Percentiles rank a stretch among this genome's conserved stretches.
Evolutionary conservation across 2,329 filamentous ascomycete species (phyloP).

Genomic region (Aspergillus transmontanensis): DNA sequence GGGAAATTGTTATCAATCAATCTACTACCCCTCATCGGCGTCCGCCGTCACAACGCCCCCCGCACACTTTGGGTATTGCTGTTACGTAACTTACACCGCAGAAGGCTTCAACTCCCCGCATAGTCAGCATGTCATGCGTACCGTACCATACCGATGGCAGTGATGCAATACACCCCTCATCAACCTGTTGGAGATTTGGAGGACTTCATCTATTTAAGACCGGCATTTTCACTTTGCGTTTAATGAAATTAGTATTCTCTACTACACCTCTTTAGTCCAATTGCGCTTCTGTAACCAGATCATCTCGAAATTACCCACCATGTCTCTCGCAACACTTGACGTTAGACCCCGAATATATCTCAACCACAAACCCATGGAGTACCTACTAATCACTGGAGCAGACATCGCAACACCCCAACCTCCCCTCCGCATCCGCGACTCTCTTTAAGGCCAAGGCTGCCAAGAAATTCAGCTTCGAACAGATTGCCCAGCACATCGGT

Average conservation of each 20-base stretch:
- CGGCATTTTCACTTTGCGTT: not conserved
- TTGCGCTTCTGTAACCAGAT: not conserved
- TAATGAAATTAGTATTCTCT: not conserved
- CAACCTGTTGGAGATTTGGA: constrained; percentile 16
- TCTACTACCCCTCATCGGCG: not conserved
- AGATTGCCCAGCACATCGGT: constrained; percentile 71
- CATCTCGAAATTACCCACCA: constrained; percentile 21
- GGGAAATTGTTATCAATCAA: not conserved
- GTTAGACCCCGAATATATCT: constrained; percentile 27
- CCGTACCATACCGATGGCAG: not conserved
- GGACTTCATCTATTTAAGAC: constrained; percentile 19
- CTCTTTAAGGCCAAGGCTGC: constrained; percentile 81
- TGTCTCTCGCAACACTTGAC: constrained; percentile 49
- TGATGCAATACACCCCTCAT: constrained; percentile 9
- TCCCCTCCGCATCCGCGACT: constrained; percentile 69
- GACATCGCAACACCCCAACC: constrained; percentile 53
- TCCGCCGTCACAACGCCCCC: not conserved
- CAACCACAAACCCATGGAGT: not conserved
- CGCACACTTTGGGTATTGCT: not conserved
- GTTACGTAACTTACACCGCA: not conserved
- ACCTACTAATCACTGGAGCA: constrained; percentile 14
- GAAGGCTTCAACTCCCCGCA: not conserved
- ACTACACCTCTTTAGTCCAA: no score
- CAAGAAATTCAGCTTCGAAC: constrained; percentile 76
- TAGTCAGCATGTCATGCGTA: not conserved